These are phyloP conservation scores for Colletotrichum tropicicola DNA, from an alignment of 2,329 filamentous ascomycete species.

Conservation along the genomic window DNA sequence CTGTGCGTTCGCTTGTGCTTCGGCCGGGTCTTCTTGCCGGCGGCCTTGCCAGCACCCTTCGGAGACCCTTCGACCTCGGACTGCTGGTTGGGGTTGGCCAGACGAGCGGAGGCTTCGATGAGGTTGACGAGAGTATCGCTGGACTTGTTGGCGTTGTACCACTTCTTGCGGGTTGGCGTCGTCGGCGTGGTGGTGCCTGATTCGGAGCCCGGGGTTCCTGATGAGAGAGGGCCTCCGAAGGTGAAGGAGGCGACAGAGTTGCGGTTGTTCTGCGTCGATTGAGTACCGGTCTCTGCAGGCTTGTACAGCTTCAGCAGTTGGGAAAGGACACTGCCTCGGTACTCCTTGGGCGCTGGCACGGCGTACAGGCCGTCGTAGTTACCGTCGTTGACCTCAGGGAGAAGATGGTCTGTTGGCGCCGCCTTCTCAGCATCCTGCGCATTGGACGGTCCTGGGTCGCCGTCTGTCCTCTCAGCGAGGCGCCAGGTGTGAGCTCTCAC, in stretches of 20 bases:
- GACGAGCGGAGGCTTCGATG: slow-evolving; percentile 54
- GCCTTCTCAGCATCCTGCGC: slow-evolving; percentile 8
- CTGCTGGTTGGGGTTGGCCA: slow-evolving; percentile 45
- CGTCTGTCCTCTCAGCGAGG: slow-evolving; percentile 16
- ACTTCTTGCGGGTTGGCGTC: slow-evolving; percentile 54
- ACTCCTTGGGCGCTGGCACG: slow-evolving; percentile 50
- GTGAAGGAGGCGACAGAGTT: slow-evolving; percentile 38
- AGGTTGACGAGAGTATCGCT: slow-evolving; percentile 57
- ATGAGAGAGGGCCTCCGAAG: slow-evolving; percentile 47
- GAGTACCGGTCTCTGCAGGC: slow-evolving; percentile 40
- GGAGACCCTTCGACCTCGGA: slow-evolving; percentile 30
- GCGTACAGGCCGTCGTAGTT: slow-evolving; percentile 51
- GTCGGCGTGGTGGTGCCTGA: slow-evolving; percentile 43
- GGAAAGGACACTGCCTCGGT: slow-evolving; percentile 54
- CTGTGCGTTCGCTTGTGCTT: slow-evolving; percentile 48
- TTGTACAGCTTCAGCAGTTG: slow-evolving; percentile 58
- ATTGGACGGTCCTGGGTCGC: slow-evolving; percentile 21
- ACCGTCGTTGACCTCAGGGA: slow-evolving; percentile 47
- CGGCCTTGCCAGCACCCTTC: slow-evolving; percentile 24
- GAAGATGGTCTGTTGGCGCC: slow-evolving; percentile 9
- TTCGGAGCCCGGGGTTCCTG: slow-evolving; percentile 41
- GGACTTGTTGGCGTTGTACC: slow-evolving; percentile 58
- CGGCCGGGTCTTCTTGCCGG: slow-evolving; percentile 42
- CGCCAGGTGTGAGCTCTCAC: slow-evolving; percentile 51
- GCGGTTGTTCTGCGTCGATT: slow-evolving; percentile 33